Percentiles rank a stretch among this genome's conserved stretches.
These are phyloP conservation scores for Ogataea trehalophila DNA, from an alignment of 805 yeast species.

Conservation along the genomic window DNA sequence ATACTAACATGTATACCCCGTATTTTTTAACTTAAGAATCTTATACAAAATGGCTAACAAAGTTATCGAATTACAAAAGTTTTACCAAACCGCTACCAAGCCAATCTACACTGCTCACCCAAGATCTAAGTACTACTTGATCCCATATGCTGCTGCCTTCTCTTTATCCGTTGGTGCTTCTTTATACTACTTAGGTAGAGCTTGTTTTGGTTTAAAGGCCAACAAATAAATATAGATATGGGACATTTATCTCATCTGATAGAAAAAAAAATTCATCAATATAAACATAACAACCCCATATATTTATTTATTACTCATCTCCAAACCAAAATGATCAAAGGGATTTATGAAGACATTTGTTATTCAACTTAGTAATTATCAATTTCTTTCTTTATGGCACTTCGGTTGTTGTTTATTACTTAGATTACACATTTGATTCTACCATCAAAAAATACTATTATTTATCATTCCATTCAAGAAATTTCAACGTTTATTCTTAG, in stretches of 20 bases:
- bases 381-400: too few relatives aligned
- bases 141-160: conserved; percentile 76
- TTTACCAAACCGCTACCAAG: conserved; percentile 52
- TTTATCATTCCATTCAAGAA: too few relatives aligned
- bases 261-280: background rate
- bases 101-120: conserved; percentile 56
- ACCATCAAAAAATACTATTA: too few relatives aligned
- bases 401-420: too few relatives aligned
- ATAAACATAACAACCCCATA: background rate
- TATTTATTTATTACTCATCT: too few relatives aligned
- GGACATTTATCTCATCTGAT: background rate
- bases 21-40: background rate
- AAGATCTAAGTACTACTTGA: conserved; percentile 64
- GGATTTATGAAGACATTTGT: too few relatives aligned
- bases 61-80: conserved; percentile 54
- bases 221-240: conserved; percentile 16
- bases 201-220: conserved; percentile 62
- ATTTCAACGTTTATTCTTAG: too few relatives aligned
- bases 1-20: conserved; percentile 1
- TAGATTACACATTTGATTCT: too few relatives aligned
- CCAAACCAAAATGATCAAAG: too few relatives aligned
- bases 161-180: conserved; percentile 63
- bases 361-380: too few relatives aligned
- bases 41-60: conserved; percentile 25
- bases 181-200: conserved; percentile 67